Conservation (phyloP, 805 yeast species). For the Monosporozyma unispora region DNA sequence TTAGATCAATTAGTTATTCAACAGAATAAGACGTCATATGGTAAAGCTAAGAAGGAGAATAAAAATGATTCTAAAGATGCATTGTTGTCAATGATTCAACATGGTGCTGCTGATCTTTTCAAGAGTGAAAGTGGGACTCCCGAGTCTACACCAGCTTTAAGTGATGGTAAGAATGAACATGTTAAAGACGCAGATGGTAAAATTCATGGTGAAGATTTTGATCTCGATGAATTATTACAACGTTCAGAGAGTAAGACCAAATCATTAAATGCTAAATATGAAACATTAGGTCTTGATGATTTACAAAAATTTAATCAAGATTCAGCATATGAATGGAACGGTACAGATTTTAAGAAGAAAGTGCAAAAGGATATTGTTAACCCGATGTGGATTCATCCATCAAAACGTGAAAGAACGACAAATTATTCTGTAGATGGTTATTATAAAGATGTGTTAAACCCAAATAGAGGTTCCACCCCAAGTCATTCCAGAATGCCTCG, state of each 20-base stretch:
- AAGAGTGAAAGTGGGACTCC: constrained; percentile 14
- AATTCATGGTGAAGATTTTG: constrained; percentile 33
- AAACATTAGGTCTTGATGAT: constrained; percentile 64
- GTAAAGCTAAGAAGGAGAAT: constrained; percentile 24
- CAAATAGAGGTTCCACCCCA: constrained; percentile 47
- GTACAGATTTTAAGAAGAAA: constrained; percentile 65
- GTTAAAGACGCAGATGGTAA: background rate
- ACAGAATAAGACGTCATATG: constrained; percentile 44
- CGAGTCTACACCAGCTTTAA: constrained; percentile 19
- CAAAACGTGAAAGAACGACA: constrained; percentile 75
- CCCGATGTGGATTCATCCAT: constrained; percentile 73
- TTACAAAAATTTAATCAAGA: constrained; percentile 66
- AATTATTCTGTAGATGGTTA: constrained; percentile 84
- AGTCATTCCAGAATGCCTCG: constrained; percentile 77
- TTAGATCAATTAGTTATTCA: constrained; percentile 77
- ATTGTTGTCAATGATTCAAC: constrained; percentile 71
- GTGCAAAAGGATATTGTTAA: constrained; percentile 39
- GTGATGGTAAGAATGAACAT: constrained; percentile 15
- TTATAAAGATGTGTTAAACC: constrained; percentile 70
- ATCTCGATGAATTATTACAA: constrained; percentile 50
- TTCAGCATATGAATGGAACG: constrained; percentile 82
- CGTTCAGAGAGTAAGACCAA: constrained; percentile 57
- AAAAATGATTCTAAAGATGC: constrained; percentile 50
- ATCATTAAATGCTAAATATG: constrained; percentile 53
- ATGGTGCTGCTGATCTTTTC: constrained; percentile 65